These are phyloP conservation scores for Salisapilia sapeloensis DNA, from an alignment of 352 stramenopile species.

Conservation along the genomic window DNA sequence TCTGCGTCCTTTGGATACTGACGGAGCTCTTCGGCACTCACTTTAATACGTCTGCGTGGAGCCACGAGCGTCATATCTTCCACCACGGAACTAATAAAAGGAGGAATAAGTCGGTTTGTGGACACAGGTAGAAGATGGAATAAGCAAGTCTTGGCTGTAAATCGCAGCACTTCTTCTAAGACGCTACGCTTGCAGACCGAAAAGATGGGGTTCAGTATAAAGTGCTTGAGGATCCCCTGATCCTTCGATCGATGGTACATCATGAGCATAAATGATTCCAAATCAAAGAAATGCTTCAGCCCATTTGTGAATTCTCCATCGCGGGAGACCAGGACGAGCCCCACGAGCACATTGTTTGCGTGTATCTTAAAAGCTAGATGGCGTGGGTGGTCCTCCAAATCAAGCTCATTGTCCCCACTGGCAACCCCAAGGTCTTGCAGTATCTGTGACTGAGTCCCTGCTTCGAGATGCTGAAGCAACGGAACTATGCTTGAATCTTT, in stretches of 20 bases:
- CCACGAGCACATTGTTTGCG: slow-evolving; percentile 22
- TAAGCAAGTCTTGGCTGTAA: slow-evolving; percentile 54
- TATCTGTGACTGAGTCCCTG: too few species aligned
- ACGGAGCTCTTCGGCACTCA: slow-evolving; percentile 22
- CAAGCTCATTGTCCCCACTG: slow-evolving; percentile 34
- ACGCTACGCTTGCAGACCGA: slow-evolving; percentile 31
- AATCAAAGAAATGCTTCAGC: slow-evolving; percentile 38
- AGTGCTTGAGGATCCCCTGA: slow-evolving; percentile 32
- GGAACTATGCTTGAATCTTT: too few species aligned
- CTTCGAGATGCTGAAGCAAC: too few species aligned
- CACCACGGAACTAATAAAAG: slow-evolving; percentile 16
- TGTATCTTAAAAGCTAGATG: slow-evolving; percentile 37
- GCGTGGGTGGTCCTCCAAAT: slow-evolving; percentile 48
- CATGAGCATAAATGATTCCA: slow-evolving; percentile 44
- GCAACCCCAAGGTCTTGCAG: slow-evolving; percentile 15
- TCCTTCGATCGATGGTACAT: slow-evolving; percentile 56
- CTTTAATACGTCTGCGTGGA: slow-evolving; percentile 23
- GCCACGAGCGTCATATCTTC: slow-evolving; percentile 46
- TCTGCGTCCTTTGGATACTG: slow-evolving; percentile 27
- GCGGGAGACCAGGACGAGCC: slow-evolving; percentile 19
- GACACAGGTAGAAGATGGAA: slow-evolving; percentile 17
- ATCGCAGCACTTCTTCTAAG: slow-evolving; percentile 66
- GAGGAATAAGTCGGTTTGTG: background rate
- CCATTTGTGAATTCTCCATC: slow-evolving; percentile 26
- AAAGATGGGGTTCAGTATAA: slow-evolving; percentile 69